A percentile compares a stretch with the other conserved stretches of the same genome.
phyloP scores from a whole-genome alignment of 305 asterid genomes.

The Fraxinus sp. region DNA sequence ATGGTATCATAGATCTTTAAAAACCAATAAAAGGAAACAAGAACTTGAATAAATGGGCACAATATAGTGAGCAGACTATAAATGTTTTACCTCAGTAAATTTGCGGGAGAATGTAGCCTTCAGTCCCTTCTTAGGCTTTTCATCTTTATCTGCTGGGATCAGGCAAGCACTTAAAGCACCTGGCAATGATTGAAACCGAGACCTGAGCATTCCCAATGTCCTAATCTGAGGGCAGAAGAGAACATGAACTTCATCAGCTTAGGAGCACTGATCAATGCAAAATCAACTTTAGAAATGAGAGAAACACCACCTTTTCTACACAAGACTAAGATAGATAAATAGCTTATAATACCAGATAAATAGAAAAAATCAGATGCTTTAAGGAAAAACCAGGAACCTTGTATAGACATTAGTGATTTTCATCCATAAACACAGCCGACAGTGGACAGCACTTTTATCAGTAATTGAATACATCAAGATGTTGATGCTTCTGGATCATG shows the following conservation, averaged over 20 bases:
- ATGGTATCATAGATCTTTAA: slow-evolving; percentile 17
- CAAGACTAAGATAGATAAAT: slow-evolving; percentile 3
- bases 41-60: slow-evolving; percentile 4
- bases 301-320: neutral
- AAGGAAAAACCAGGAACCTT: neutral
- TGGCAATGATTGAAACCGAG: slow-evolving; percentile 85
- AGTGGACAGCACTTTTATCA: neutral
- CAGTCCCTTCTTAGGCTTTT: slow-evolving; percentile 67
- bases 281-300: neutral
- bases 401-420: neutral
- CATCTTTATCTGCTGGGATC: slow-evolving; percentile 70
- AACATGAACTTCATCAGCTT: slow-evolving; percentile 28
- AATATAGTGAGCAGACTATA: slow-evolving; percentile 1
- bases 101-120: slow-evolving; percentile 77
- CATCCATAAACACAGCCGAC: neutral
- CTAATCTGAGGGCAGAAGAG: slow-evolving; percentile 67
- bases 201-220: slow-evolving; percentile 88
- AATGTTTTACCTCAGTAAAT: slow-evolving; percentile 60
- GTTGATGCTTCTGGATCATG: slow-evolving; percentile 1
- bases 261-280: slow-evolving; percentile 19
- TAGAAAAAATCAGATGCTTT: neutral
- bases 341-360: neutral
- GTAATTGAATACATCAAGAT: neutral
- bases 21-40: slow-evolving; percentile 23
- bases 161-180: slow-evolving; percentile 85